Base-by-base conservation (phyloP, 2,329 filamentous ascomycete species). In the Colletotrichum ledebouriae region DNA sequence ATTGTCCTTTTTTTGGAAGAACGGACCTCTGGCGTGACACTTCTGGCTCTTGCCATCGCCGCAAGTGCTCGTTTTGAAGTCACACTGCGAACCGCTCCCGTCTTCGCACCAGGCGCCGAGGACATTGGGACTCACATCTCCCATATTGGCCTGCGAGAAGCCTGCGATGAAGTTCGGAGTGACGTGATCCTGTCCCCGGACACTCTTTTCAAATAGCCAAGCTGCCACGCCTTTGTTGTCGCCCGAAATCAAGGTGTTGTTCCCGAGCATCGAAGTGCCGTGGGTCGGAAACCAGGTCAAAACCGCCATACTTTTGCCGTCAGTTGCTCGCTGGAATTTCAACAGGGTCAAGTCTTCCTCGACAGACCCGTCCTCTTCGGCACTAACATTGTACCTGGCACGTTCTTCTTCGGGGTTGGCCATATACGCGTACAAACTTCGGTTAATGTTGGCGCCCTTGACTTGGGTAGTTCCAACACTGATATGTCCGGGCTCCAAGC, bases 201-300 rank as follows among this genome's bases (percentile, higher is more conserved):
- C 86, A 47, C 87, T 87, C 73, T 92, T 88, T 77, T 98, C 94
- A 71, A 97, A 92, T 6, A 97, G 83, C 73, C 91, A 89, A 3
- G 94, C 93, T 0, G 94, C 94, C 5, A 97, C 91, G 5, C 94
- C 94, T 81, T 98, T 97, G 83, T 98, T 98, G 78, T 98, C 94
- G 33, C 93, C 94, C 3, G 92, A 90, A 55, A 97, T 89, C 6
- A 97, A 84, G 0, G 94, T 97, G 79, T 97, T 97, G 81, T 97
- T 97, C 58, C 92, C 92, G 59, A 94, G 88, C 84, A 97, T 90
- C 2, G 93, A 97, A 0, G 94, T 98, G 42, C 94, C 94, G 78
- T 98, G 94, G 0, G 94, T 93, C 2, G 94, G 89, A 76, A 95
- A 97, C 92, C 94, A 98, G 13, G 93, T 95, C 70, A 98, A 79